Conservation (phyloP, 1,284 basidiomycete genomes). For the Apiotrichum gracile region DNA sequence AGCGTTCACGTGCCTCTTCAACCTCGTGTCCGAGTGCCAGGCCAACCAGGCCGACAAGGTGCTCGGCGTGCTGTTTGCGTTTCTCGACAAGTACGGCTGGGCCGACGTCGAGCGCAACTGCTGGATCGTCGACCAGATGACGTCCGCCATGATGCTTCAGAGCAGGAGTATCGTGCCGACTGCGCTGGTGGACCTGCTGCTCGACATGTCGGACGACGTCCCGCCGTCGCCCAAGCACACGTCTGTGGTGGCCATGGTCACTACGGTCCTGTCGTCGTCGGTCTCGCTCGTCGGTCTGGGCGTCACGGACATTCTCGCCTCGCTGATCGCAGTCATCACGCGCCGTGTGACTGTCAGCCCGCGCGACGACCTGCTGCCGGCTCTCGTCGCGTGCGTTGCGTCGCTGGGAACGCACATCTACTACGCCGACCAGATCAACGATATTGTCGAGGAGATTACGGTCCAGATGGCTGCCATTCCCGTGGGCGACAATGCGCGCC, state of each 20-base stretch:
- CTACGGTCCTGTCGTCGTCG: slow-evolving; percentile 69
- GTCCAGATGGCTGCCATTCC: slow-evolving; percentile 57
- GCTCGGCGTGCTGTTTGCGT: slow-evolving; percentile 63
- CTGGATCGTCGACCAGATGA: slow-evolving; percentile 71
- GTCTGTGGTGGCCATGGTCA: slow-evolving; percentile 74
- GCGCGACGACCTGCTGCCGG: slow-evolving; percentile 63
- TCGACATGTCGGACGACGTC: slow-evolving; percentile 60
- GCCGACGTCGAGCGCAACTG: slow-evolving; percentile 64
- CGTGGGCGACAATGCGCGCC: slow-evolving; percentile 52
- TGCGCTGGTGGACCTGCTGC: slow-evolving; percentile 72
- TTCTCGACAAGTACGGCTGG: slow-evolving; percentile 67
- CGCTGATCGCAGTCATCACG: slow-evolving; percentile 66
- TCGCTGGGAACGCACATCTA: slow-evolving; percentile 79
- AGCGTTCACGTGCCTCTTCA: slow-evolving; percentile 65
- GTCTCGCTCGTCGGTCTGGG: slow-evolving; percentile 82
- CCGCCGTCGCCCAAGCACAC: slow-evolving; percentile 57
- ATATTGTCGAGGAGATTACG: slow-evolving; percentile 79
- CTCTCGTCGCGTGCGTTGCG: slow-evolving; percentile 71
- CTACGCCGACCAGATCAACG: slow-evolving; percentile 94
- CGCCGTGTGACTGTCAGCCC: slow-evolving; percentile 62
- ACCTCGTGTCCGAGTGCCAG: slow-evolving; percentile 69
- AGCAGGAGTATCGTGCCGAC: slow-evolving; percentile 87
- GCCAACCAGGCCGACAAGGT: slow-evolving; percentile 64
- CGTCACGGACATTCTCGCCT: slow-evolving; percentile 80
- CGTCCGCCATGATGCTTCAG: slow-evolving; percentile 83